Evolutionary conservation across 495 filamentous ascomycete genomes (phyloP).

Genomic region (Penicillium atrosanguineum): DNA sequence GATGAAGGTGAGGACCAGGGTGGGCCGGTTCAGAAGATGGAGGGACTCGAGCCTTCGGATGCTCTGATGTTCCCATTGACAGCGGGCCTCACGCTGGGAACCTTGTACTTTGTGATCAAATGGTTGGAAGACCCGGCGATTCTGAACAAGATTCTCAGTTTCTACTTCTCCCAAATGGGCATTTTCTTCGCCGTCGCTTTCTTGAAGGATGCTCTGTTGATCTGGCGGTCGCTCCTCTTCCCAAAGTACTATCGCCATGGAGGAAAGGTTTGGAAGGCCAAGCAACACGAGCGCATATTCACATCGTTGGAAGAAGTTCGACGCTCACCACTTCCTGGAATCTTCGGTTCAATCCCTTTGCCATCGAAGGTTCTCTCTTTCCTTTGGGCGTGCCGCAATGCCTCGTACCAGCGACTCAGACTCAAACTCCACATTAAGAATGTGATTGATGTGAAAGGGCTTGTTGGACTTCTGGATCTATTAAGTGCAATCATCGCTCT

Average conservation of each 20-base stretch:
- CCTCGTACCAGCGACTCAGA: constrained; percentile 47
- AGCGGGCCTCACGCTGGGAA: constrained; percentile 68
- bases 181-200: constrained; percentile 70
- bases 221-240: constrained; percentile 68
- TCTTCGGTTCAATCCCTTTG: constrained; percentile 43
- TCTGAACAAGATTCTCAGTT: constrained; percentile 79
- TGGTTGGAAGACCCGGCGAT: constrained; percentile 78
- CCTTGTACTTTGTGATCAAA: constrained; percentile 85
- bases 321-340: constrained; percentile 52
- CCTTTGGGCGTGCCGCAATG: constrained; percentile 50
- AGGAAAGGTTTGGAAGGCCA: constrained; percentile 37
- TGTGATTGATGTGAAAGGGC: constrained; percentile 40
- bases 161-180: constrained; percentile 80
- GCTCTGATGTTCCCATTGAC: constrained; percentile 84
- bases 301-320: constrained; percentile 17
- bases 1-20: constrained; percentile 50
- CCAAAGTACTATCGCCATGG: constrained; percentile 51
- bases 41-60: constrained; percentile 76
- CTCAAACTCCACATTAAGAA: constrained; percentile 45
- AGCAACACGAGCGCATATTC: constrained; percentile 33
- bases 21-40: constrained; percentile 54
- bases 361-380: constrained; percentile 23
- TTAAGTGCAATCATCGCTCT: constrained; percentile 60
- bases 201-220: constrained; percentile 62
- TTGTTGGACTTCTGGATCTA: constrained; percentile 54